Base-by-base conservation (phyloP, 495 filamentous ascomycete genomes). In the Neurospora cerealis region DNA sequence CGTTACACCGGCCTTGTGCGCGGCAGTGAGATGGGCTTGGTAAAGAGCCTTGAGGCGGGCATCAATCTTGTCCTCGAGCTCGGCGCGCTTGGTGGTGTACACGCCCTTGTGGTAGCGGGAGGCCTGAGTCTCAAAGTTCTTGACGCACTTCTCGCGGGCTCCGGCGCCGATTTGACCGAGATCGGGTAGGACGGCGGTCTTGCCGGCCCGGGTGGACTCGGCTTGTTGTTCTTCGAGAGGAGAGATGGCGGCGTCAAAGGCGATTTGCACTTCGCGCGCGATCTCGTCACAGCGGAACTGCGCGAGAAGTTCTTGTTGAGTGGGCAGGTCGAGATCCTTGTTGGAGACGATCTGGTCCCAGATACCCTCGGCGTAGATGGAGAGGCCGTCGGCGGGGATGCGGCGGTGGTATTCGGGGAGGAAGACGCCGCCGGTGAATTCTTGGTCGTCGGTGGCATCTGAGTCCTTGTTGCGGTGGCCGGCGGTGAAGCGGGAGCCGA, bases 331-430 rank as follows among this genome's bases (percentile, higher is more conserved):
- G 74, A 99, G 85, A 78, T 99, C 96, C 83, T 99, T 99, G 83
- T 99, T 99, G 83, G 94, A 92, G 77, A 97, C 93, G 77, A 99
- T 99, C 82, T 98, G 96, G 79, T 97, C 93, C 96, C 96, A 99
- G 19, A 99, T 89, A 44, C 94, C 93, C 78, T 94, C 90, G 10
- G 96, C 95, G 79, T 98, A 99, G 71, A 93, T 86, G 4, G 95
- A 90, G 80, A 98, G 95, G 6, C 96, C 96, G 80, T 99, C 96
- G 11, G 96, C 96, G 46, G 96, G 96, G 72, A 99, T 98, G 71
- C 96, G 87, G 73, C 96, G 88, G 83, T 99, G 96, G 80, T 99
- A 99, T 76, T 97, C 93, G 17, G 96, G 92, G 41, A 97, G 82
- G 82, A 99, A 96, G 4, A 99, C 88, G 1, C 93, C 93, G 0